Percentiles rank a stretch among this genome's conserved stretches.
Evolutionary conservation across 176 grass and related monocot species (phyloP).

Genomic region (Oryza glaberrima): DNA sequence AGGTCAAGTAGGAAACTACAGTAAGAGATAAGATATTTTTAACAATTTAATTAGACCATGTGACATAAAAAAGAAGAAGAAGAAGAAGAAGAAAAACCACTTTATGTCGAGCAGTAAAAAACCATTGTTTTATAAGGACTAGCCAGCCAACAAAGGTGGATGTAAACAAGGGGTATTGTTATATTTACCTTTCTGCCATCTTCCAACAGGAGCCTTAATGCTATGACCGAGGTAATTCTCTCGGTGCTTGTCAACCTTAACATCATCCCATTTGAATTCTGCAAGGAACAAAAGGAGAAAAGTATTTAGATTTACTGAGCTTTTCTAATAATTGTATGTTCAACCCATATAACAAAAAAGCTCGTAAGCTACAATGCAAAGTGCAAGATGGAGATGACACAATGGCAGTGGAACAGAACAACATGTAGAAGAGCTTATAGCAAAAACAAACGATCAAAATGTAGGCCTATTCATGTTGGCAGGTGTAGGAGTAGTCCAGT

Average conservation of each 20-base stretch:
- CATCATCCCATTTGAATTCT: slow-evolving; percentile 99
- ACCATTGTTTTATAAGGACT: not conserved
- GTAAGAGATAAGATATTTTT: not conserved
- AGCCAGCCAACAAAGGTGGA: not conserved
- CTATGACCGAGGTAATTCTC: slow-evolving; percentile 98
- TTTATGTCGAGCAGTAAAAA: not conserved
- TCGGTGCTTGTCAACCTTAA: slow-evolving; percentile 96
- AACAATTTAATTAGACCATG: not conserved
- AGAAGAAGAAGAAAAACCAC: slow-evolving; percentile 2
- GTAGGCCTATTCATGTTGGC: not conserved
- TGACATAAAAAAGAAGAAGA: slow-evolving; percentile 3
- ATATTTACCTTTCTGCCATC: slow-evolving; percentile 97
- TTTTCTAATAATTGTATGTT: not conserved
- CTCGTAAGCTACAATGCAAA: not conserved
- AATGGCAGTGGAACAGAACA: not conserved
- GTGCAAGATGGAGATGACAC: not conserved
- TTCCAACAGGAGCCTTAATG: slow-evolving; percentile 89
- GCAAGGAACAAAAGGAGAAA: slow-evolving; percentile 25
- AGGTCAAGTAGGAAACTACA: slow-evolving; percentile 1
- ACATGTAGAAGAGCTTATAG: slow-evolving; percentile 1
- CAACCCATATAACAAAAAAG: slow-evolving; percentile 10
- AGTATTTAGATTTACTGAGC: not conserved
- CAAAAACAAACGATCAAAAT: not conserved
- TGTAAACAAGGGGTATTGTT: not conserved
- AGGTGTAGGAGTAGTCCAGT: not conserved